Evolutionary conservation across 371 early-diverging fungal genomes (phyloP).

Genomic region (Blastocladiella emersonii): DNA sequence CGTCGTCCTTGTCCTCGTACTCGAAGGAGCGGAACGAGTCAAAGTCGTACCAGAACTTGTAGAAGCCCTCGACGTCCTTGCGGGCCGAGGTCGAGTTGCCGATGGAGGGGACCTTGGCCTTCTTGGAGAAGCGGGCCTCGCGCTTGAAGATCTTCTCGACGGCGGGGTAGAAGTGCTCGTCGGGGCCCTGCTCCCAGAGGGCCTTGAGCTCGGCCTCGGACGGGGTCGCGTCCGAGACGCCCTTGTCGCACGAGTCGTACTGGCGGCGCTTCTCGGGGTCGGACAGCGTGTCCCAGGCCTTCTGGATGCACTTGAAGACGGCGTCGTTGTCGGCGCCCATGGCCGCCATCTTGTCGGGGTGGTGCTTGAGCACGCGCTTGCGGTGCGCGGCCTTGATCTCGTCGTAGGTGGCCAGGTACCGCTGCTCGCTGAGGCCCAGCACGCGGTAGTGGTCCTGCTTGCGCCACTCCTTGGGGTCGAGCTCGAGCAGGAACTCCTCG

Average conservation of each 20-base stretch:
- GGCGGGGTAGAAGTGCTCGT: constrained; percentile 75
- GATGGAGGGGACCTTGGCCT: constrained; percentile 61
- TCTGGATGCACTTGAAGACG: constrained; percentile 97
- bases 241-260: constrained; percentile 89
- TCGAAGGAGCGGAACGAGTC: constrained; percentile 98
- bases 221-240: constrained; percentile 42
- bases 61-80: constrained; percentile 84
- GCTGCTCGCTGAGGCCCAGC: constrained; percentile 62
- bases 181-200: constrained; percentile 33
- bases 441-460: constrained; percentile 78
- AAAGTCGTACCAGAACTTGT: constrained; percentile 91
- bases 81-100: constrained; percentile 57
- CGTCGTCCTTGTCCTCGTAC: constrained; percentile 91
- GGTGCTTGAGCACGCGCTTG: constrained; percentile 70
- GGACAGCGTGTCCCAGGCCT: constrained; percentile 90
- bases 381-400: constrained; percentile 63
- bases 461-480: constrained; percentile 69
- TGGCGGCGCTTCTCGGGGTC: constrained; percentile 84
- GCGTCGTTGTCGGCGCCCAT: constrained; percentile 50
- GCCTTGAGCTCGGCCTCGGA: constrained; percentile 7
- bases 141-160: constrained; percentile 81
- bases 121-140: constrained; percentile 83
- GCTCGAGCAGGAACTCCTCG: constrained; percentile 23
- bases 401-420: constrained; percentile 65
- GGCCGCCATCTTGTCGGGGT: constrained; percentile 58